Conservation (phyloP, 331 rosid species). For the Prunus yedoensis region DNA sequence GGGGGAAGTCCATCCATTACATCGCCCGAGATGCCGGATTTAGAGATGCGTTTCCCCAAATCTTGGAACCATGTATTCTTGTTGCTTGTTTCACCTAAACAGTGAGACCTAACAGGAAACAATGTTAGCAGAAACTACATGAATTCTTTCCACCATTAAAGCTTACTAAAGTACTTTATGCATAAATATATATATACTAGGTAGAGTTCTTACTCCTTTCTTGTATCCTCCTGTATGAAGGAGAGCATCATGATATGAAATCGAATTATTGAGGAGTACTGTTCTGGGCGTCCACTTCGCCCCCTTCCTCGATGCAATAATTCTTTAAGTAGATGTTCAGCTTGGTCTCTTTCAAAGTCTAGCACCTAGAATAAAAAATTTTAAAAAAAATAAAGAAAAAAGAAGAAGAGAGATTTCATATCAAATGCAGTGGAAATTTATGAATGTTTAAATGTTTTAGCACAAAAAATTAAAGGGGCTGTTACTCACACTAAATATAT, state of each 20-base stretch:
- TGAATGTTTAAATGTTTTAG: not conserved
- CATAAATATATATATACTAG: not conserved
- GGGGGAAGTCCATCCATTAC: conserved; percentile 44
- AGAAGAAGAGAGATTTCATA: not conserved
- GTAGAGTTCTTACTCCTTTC: conserved; percentile 44
- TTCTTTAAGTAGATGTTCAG: conserved; percentile 50
- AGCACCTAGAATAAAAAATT: conserved; percentile 46
- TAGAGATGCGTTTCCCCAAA: conserved; percentile 46
- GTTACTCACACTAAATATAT: too few species aligned
- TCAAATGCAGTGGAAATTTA: not conserved
- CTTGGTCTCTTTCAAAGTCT: conserved; percentile 56
- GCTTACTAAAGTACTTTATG: not conserved
- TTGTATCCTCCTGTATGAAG: conserved; percentile 50
- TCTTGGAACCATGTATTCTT: conserved; percentile 62
- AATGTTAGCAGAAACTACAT: not conserved
- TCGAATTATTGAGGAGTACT: conserved; percentile 42
- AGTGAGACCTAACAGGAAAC: conserved; percentile 42
- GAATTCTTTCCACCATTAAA: not conserved
- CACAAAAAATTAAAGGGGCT: not conserved
- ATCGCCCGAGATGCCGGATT: conserved; percentile 40
- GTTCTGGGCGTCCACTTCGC: conserved; percentile 42
- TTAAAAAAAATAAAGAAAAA: not conserved
- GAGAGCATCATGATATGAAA: conserved; percentile 55
- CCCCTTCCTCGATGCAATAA: conserved; percentile 47
- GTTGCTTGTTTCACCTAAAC: conserved; percentile 30